phyloP scores from a whole-genome alignment of 2,329 filamentous ascomycete genomes.

The Ilyonectria destructans region DNA sequence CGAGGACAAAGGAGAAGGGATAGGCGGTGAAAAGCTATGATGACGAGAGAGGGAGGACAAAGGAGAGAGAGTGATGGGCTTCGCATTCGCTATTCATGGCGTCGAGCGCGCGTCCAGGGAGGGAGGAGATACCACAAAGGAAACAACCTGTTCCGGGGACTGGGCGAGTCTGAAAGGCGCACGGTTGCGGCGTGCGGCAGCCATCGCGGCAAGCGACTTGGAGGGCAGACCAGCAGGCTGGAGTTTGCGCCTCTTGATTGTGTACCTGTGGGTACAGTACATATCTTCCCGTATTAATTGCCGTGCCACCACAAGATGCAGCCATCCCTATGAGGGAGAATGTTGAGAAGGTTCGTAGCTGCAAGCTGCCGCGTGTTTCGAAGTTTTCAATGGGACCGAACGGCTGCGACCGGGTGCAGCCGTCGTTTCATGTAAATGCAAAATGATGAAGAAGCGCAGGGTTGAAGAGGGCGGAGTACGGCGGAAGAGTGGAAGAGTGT shows the following conservation, averaged over 20 bases:
- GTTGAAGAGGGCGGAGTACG: conserved; percentile 33
- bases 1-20: conserved; percentile 26
- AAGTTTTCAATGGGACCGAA: conserved; percentile 38
- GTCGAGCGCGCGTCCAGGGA: conserved; percentile 28
- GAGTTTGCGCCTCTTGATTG: conserved; percentile 34
- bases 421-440: conserved; percentile 45
- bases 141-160: conserved; percentile 13
- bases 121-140: conserved; percentile 31
- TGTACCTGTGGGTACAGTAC: conserved; percentile 33
- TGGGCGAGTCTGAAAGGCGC: conserved; percentile 9
- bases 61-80: conserved; percentile 23
- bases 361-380: conserved; percentile 47
- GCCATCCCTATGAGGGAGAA: conserved; percentile 32
- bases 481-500: conserved; percentile 29
- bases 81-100: conserved; percentile 33
- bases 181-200: conserved; percentile 17
- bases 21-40: conserved; percentile 27
- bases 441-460: conserved; percentile 39
- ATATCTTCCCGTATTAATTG: conserved; percentile 32
- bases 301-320: conserved; percentile 34
- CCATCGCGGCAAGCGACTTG: conserved; percentile 11
- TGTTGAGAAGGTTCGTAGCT: conserved; percentile 36
- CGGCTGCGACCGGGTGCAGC: conserved; percentile 40
- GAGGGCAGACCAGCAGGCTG: conserved; percentile 23
- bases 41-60: conserved; percentile 5